Evolutionary conservation across 176 grass and related monocot genomes (phyloP), one percentile per base, ranked within the genome.

Genomic region (Triticum timopheevii): DNA sequence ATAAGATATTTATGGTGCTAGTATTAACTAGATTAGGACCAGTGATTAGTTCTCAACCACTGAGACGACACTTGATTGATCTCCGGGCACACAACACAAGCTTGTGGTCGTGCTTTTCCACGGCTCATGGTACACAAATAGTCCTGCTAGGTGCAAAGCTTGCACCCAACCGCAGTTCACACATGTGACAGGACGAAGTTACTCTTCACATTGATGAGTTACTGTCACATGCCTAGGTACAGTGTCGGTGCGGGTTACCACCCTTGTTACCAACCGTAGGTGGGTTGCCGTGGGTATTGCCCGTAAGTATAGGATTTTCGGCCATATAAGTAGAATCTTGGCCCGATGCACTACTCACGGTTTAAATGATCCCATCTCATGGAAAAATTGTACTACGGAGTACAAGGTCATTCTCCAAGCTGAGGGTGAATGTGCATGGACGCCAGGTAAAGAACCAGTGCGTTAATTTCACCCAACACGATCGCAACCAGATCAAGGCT

Each of bases 161-260:
- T 85, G 83, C 78, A 63, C 88, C 76, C 62, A 40, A 77, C 62
- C 62, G 8, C 49, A 11, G 83, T 82, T 81, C 86, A 69, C 87
- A 85, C 78, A 27, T 7, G 12, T 12, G 23, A 23, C 10, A 63
- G 17, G 52, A 63, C 45, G 11, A 45, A 9, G 9, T 22, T 36
- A 52, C 63, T 8, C 16, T 42, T 36, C 9, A 10, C 23, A 28
- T 7, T 6, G 62, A 24, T n/a, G 23, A 10, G 9, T 22, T 81
- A 63, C 40, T 25, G 59, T 40, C 42, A 64, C 10, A 24, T 38
- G 30, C 27, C 27, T 1, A 3, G 23, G 23, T 65, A 40, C 11
- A n/a, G 5, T 8, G 19, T 58, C 19, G 25, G 45, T 83, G 76
- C 45, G 45, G 71, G 15, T 50, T 50, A 16, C 47, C 49, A 52